Evolutionary conservation across 2,329 filamentous ascomycete genomes (phyloP).

Genomic region (Penicillium freii): DNA sequence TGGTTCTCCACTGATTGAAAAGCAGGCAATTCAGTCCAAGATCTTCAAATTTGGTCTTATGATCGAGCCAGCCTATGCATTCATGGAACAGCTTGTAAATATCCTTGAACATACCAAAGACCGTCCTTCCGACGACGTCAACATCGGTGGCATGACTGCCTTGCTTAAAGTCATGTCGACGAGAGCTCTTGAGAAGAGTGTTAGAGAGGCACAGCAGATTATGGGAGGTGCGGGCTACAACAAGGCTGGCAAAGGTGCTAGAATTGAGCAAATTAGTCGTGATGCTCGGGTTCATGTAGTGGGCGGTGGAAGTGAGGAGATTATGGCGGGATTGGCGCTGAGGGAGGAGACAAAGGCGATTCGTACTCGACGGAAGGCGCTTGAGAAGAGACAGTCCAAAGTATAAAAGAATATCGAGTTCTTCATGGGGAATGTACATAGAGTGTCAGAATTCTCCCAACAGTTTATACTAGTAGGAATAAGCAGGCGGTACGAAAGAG

Average conservation of each 20-base stretch:
- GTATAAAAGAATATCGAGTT: constrained; percentile 9
- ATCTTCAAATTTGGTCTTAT: constrained; percentile 58
- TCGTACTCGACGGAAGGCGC: constrained; percentile 25
- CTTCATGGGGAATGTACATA: too few species aligned
- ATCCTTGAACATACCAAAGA: constrained; percentile 49
- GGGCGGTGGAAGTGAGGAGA: constrained; percentile 43
- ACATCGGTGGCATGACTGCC: constrained; percentile 53
- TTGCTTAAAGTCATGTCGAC: constrained; percentile 54
- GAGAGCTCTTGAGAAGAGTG: constrained; percentile 53
- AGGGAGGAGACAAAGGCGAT: constrained; percentile 35
- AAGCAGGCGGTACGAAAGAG: too few species aligned
- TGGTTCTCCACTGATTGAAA: constrained; percentile 56
- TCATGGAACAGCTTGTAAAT: constrained; percentile 61
- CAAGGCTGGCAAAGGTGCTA: constrained; percentile 49
- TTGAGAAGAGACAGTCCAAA: constrained; percentile 29
- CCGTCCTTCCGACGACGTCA: constrained; percentile 38
- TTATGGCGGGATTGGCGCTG: constrained; percentile 38
- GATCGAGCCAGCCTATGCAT: constrained; percentile 62
- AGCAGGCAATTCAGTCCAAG: constrained; percentile 60
- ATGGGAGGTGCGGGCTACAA: constrained; percentile 55
- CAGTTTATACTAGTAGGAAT: too few species aligned
- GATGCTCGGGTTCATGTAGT: constrained; percentile 51
- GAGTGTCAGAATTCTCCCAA: too few species aligned
- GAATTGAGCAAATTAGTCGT: constrained; percentile 54
- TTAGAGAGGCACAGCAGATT: constrained; percentile 56